These are phyloP conservation scores for Venturia oleaginea DNA, from an alignment of 2,329 filamentous ascomycete genomes.

Conservation along the genomic window DNA sequence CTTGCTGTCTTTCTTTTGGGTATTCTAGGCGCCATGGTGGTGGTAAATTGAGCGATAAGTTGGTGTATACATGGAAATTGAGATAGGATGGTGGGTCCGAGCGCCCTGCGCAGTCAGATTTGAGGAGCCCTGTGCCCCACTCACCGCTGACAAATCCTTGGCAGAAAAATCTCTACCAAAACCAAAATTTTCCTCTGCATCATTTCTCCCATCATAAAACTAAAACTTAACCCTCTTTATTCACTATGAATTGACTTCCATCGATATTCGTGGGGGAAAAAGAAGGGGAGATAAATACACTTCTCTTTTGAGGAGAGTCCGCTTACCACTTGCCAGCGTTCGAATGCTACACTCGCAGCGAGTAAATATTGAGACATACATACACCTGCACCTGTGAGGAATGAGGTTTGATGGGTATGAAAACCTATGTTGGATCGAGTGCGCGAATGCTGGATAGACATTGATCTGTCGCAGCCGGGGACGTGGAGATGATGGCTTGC, in stretches of 20 bases:
- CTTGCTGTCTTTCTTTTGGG: too few relatives aligned
- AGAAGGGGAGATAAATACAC: conserved; percentile 6
- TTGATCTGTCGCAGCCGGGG: too few relatives aligned
- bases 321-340: conserved; percentile 9
- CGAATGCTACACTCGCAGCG: neutral
- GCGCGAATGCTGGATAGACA: too few relatives aligned
- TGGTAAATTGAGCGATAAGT: too few relatives aligned
- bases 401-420: too few relatives aligned
- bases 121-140: too few relatives aligned
- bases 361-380: conserved; percentile 14
- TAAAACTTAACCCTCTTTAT: conserved; percentile 10
- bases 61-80: too few relatives aligned
- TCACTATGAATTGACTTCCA: conserved; percentile 11
- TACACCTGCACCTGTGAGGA: neutral
- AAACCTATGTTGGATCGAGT: too few relatives aligned
- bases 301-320: neutral
- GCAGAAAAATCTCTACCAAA: neutral
- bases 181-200: neutral
- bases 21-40: too few relatives aligned
- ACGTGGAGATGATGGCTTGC: too few relatives aligned
- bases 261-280: conserved; percentile 11
- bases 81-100: too few relatives aligned
- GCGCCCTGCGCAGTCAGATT: too few relatives aligned
- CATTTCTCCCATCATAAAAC: neutral
- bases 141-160: neutral